phyloP scores from a whole-genome alignment of 225 moss, liverwort and hornwort species.

The Polytrichum commune region DNA sequence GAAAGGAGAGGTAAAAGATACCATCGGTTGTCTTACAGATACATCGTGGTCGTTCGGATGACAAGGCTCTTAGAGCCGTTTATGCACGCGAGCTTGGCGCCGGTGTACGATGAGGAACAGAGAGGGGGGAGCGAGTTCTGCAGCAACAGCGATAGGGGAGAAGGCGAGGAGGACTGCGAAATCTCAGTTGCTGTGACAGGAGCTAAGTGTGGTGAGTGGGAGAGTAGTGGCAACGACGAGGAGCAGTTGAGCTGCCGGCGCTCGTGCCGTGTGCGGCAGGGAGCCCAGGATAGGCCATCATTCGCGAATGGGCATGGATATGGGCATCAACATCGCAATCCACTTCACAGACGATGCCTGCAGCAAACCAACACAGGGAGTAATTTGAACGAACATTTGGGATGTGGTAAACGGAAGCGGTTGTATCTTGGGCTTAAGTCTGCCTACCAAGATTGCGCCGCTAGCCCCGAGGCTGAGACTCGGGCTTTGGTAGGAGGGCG shows the following conservation, averaged over 20 bases:
- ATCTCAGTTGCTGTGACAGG: neutral
- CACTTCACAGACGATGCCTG: neutral
- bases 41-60: constrained; percentile 31
- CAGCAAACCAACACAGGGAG: constrained; percentile 2
- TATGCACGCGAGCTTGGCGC: constrained; percentile 38
- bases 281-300: neutral
- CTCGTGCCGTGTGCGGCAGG: neutral
- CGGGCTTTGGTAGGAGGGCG: constrained; percentile 7
- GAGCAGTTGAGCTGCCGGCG: neutral
- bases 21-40: neutral
- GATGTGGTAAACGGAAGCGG: constrained; percentile 33
- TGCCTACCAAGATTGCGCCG: constrained; percentile 11
- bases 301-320: neutral
- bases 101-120: constrained; percentile 15
- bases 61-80: constrained; percentile 48
- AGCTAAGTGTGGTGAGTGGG: neutral
- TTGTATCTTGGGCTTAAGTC: constrained; percentile 17
- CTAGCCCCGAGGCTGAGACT: constrained; percentile 13
- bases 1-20: neutral
- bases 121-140: constrained; percentile 8
- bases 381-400: constrained; percentile 13
- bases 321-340: no score
- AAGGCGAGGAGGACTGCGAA: constrained; percentile 10
- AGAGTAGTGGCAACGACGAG: neutral
- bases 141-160: constrained; percentile 12